Evolutionary conservation across 305 asterid species (phyloP).

Genomic region (Solanum hybrid): DNA sequence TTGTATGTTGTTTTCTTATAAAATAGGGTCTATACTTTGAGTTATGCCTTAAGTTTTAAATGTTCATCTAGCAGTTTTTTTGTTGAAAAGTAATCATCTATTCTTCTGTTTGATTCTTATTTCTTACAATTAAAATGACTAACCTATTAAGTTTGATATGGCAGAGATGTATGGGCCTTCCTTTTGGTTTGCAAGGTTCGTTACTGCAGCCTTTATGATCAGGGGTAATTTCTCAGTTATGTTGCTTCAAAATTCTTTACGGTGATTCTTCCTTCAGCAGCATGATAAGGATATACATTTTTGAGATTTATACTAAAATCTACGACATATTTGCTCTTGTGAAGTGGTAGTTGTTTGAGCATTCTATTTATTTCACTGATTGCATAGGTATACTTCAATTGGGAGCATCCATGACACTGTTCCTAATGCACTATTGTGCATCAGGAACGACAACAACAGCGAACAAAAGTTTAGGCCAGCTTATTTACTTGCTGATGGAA

Average conservation of each 20-base stretch:
- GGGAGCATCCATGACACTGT: conserved; percentile 89
- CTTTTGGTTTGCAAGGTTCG: conserved; percentile 80
- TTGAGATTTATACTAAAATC: neutral
- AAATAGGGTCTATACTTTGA: neutral
- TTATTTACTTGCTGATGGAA: conserved; percentile 75
- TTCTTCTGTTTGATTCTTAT: neutral
- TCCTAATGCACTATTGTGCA: conserved; percentile 59
- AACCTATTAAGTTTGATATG: conserved; percentile 21
- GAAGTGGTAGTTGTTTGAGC: neutral
- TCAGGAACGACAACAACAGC: conserved; percentile 23
- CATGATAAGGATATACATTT: neutral
- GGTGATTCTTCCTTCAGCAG: neutral
- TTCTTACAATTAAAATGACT: conserved; percentile 6
- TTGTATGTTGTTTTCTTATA: neutral
- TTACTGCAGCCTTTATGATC: conserved; percentile 86
- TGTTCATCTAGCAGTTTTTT: neutral
- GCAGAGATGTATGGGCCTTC: conserved; percentile 92
- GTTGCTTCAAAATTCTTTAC: neutral
- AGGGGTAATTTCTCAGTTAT: conserved; percentile 46
- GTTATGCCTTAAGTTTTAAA: neutral
- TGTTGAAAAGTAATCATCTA: neutral
- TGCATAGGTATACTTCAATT: conserved; percentile 78
- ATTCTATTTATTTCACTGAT: neutral
- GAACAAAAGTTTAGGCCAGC: conserved; percentile 70
- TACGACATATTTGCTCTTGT: neutral